Evolutionary conservation across 192 early-diverging fungal species (phyloP).

Genomic region (Rhizophagus sp.): DNA sequence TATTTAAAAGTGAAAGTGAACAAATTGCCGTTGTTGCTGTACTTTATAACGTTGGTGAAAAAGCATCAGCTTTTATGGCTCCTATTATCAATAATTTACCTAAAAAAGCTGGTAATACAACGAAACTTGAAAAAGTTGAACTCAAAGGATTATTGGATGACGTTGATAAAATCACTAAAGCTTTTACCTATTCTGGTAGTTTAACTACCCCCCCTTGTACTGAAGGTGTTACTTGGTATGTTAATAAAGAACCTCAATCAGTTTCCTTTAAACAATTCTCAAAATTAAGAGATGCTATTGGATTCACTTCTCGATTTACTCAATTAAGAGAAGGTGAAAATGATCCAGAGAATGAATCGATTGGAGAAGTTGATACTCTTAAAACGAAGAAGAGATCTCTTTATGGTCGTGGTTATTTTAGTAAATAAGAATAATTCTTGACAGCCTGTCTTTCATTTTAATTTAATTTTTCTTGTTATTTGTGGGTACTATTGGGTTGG

Average conservation of each 20-base stretch:
- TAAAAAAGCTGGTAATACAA: not conserved
- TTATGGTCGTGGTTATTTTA: too few species aligned
- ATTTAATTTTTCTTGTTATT: too few species aligned
- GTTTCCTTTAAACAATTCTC: constrained; percentile 39
- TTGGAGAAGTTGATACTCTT: too few species aligned
- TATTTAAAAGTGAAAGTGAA: constrained; percentile 44
- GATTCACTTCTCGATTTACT: constrained; percentile 47
- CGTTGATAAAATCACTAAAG: not conserved
- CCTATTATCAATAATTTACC: not conserved
- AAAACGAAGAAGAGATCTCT: too few species aligned
- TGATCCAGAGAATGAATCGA: not conserved
- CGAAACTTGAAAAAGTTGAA: not conserved
- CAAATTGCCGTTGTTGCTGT: constrained; percentile 51
- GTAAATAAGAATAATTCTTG: too few species aligned
- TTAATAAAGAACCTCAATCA: constrained; percentile 36
- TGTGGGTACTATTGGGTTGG: too few species aligned
- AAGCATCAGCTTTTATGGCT: constrained; percentile 39
- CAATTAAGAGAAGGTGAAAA: constrained; percentile 26
- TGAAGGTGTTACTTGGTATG: constrained; percentile 59
- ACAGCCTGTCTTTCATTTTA: too few species aligned
- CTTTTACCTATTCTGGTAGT: constrained; percentile 51
- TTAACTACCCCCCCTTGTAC: constrained; percentile 68
- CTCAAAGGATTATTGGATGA: not conserved
- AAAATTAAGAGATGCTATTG: constrained; percentile 37
- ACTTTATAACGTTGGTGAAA: constrained; percentile 42